Conservation (phyloP, 768 basidiomycete genomes). For the Neoboletus brunneissimus region DNA sequence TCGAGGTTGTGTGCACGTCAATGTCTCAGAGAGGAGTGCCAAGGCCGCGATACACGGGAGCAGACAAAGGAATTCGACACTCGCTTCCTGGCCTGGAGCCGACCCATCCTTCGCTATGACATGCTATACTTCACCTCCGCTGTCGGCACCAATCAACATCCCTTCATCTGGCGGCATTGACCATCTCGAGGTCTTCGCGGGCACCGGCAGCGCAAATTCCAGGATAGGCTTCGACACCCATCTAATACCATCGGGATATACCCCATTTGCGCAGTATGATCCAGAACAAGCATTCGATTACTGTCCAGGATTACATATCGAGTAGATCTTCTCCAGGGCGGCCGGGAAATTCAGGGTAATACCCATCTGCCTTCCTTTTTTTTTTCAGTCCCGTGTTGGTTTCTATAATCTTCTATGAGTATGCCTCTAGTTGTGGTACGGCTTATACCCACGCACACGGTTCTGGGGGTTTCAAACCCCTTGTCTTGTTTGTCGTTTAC, state of each 20-base stretch:
- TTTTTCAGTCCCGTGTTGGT: not conserved
- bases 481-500: not conserved
- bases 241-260: conserved; percentile 26
- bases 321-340: conserved; percentile 14
- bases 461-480: not conserved
- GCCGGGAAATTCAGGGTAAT: not conserved
- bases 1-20: conserved; percentile 71
- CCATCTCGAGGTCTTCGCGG: conserved; percentile 56
- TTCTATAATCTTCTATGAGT: conserved; percentile 9
- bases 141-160: conserved; percentile 37
- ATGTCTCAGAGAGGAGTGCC: conserved; percentile 47
- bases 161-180: conserved; percentile 36
- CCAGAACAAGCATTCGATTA: conserved; percentile 30
- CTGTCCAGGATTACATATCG: conserved; percentile 26
- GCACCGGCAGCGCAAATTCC: conserved; percentile 40
- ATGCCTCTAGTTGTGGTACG: conserved; percentile 12
- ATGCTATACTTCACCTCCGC: conserved; percentile 32
- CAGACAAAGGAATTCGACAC: conserved; percentile 18
- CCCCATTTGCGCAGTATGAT: conserved; percentile 30
- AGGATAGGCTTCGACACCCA: conserved; percentile 24
- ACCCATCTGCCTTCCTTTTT: not conserved
- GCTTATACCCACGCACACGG: conserved; percentile 13
- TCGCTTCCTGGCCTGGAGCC: conserved; percentile 28
- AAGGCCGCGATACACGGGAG: conserved; percentile 9
- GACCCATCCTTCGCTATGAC: conserved; percentile 18